A percentile compares a stretch with the other conserved stretches of the same genome.
Evolutionary conservation across 208 protist genomes (phyloP).

Genomic region (Leishmania tropica): DNA sequence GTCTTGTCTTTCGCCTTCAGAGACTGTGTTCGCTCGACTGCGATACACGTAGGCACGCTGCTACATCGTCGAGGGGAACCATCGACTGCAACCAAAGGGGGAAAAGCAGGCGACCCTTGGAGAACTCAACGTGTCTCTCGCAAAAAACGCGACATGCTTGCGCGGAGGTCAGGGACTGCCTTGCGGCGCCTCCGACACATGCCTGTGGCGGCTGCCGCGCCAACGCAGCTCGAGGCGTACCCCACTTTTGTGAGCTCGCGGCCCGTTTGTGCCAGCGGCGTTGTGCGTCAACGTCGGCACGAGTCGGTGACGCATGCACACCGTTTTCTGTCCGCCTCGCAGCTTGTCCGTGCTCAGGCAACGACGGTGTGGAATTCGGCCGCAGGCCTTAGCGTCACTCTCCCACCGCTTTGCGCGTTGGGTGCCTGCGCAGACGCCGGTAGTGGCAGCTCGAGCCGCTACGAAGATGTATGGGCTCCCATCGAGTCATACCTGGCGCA

Average conservation of each 20-base stretch:
- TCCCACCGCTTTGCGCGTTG: constrained; percentile 57
- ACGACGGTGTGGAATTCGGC: background rate
- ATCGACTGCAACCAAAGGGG: background rate
- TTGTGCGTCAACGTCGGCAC: background rate
- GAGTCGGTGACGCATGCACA: background rate
- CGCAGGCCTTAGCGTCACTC: constrained; percentile 41
- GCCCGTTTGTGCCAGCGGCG: background rate
- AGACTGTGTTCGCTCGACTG: background rate
- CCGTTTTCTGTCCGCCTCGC: constrained; percentile 4
- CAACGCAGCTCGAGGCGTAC: background rate
- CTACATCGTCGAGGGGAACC: background rate
- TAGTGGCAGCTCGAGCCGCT: background rate
- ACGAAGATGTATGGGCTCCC: constrained; percentile 22
- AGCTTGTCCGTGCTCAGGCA: background rate
- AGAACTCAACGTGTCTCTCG: background rate
- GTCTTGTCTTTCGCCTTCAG: background rate
- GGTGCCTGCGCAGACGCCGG: background rate
- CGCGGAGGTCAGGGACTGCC: background rate
- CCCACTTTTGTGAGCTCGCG: background rate
- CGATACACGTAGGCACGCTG: background rate
- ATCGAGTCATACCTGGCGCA: constrained; percentile 27
- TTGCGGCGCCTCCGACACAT: background rate
- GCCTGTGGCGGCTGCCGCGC: background rate
- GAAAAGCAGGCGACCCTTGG: background rate
- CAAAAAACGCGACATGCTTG: background rate